Evolutionary conservation across 768 basidiomycete species (phyloP).

Genomic region (Rickenella mellea): DNA sequence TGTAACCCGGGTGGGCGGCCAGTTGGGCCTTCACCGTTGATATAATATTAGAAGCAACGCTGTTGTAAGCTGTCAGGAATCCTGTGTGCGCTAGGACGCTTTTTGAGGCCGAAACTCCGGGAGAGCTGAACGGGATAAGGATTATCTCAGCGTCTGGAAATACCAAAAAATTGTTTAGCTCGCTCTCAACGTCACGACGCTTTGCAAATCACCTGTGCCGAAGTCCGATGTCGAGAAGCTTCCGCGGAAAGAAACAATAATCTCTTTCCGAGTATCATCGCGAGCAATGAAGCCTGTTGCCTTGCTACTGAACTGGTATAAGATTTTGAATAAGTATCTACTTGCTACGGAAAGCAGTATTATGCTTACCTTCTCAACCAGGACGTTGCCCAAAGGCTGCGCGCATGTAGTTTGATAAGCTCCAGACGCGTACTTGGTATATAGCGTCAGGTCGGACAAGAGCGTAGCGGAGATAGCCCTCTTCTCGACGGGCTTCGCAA

Average conservation of each 20-base stretch:
- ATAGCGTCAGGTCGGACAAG: constrained; percentile 35
- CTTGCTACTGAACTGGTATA: background rate
- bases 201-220: constrained; percentile 2
- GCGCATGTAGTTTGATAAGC: constrained; percentile 26
- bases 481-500: too few relatives aligned
- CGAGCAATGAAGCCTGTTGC: constrained; percentile 11
- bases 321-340: background rate
- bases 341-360: background rate
- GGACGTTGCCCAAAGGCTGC: constrained; percentile 35
- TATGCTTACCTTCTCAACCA: constrained; percentile 28
- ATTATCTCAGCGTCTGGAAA: constrained; percentile 32
- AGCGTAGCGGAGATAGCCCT: too few relatives aligned
- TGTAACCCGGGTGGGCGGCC: constrained; percentile 23
- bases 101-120: constrained; percentile 33
- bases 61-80: constrained; percentile 41
- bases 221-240: constrained; percentile 23
- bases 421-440: constrained; percentile 45
- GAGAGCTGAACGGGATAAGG: constrained; percentile 33
- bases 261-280: constrained; percentile 9
- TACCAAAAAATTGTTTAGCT: constrained; percentile 31
- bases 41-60: constrained; percentile 31
- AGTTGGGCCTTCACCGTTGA: constrained; percentile 27
- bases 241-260: constrained; percentile 26
- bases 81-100: constrained; percentile 37
- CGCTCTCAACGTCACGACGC: constrained; percentile 11